A percentile compares a stretch with the other conserved stretches of the same genome.
phyloP scores from a whole-genome alignment of 768 basidiomycete species.

The Calvatia gigantea region DNA sequence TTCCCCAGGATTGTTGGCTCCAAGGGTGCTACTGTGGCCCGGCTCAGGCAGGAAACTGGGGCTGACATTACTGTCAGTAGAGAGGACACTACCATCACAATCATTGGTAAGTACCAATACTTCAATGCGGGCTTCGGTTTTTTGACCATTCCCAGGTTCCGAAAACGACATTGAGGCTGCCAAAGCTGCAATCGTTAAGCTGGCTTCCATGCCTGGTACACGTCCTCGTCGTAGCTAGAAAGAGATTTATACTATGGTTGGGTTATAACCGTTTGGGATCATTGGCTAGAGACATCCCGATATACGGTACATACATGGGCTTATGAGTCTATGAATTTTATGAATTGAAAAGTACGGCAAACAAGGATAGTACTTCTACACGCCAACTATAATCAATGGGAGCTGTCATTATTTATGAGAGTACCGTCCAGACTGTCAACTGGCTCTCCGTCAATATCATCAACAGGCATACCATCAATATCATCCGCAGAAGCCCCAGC shows the following conservation, averaged over 20 bases:
- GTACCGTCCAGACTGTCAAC: conserved; percentile 46
- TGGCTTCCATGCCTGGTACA: conserved; percentile 35
- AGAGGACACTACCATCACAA: conserved; percentile 82
- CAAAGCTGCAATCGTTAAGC: conserved; percentile 71
- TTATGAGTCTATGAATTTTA: background rate
- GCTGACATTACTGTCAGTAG: conserved; percentile 91
- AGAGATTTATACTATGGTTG: conserved; percentile 14
- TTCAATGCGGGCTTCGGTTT: conserved; percentile 3
- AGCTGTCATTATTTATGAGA: conserved; percentile 25
- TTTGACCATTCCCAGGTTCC: conserved; percentile 44
- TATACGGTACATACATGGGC: conserved; percentile 8
- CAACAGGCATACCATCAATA: conserved; percentile 40
- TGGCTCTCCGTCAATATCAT: conserved; percentile 15
- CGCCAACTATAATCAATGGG: background rate
- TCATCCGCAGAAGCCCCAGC: no score
- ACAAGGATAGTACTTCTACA: background rate
- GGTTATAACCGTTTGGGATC: conserved; percentile 5
- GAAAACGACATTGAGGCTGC: conserved; percentile 67
- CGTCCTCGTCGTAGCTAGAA: conserved; percentile 39
- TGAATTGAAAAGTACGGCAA: conserved; percentile 4
- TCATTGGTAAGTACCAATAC: conserved; percentile 60
- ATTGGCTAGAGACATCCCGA: conserved; percentile 27
- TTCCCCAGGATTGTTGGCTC: conserved; percentile 94
- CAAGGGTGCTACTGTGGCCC: conserved; percentile 87
- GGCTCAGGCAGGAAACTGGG: conserved; percentile 84